Evolutionary conservation across 2,329 filamentous ascomycete genomes (phyloP).

Genomic region (Fusarium tjaetaba): DNA sequence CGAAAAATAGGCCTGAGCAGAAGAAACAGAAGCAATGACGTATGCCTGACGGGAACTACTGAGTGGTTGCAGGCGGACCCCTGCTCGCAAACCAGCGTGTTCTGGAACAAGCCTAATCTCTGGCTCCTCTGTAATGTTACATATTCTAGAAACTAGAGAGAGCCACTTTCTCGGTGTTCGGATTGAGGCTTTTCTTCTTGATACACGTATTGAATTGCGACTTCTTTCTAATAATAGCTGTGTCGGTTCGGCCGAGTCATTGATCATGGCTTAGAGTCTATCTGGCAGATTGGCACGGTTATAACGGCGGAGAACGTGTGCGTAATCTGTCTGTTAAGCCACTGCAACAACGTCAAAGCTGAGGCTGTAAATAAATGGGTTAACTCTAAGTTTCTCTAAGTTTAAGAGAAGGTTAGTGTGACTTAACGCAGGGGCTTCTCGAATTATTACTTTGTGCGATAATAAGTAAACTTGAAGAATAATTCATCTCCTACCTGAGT

Average conservation of each 20-base stretch:
- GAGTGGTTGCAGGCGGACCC: constrained; percentile 30
- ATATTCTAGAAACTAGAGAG: constrained; percentile 12
- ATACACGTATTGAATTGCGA: not conserved
- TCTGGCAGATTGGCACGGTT: not conserved
- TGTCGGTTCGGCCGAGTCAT: constrained; percentile 2
- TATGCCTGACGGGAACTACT: constrained; percentile 25
- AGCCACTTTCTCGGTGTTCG: constrained; percentile 4
- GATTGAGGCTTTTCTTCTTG: not conserved
- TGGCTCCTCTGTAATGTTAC: constrained; percentile 5
- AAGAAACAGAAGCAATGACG: constrained; percentile 27
- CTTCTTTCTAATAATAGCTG: constrained; percentile 17
- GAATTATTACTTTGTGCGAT: not conserved
- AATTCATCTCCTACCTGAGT: not conserved
- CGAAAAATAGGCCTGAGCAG: constrained; percentile 1
- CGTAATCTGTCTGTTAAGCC: not conserved
- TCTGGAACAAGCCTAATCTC: constrained; percentile 11
- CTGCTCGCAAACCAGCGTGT: constrained; percentile 13
- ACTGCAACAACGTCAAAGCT: not conserved
- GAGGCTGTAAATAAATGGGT: not conserved
- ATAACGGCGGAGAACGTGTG: not conserved
- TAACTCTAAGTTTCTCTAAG: not conserved
- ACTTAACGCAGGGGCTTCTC: not conserved
- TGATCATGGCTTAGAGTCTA: not conserved
- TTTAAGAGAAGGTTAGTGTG: not conserved
- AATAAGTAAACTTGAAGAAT: not conserved